Evolutionary conservation across 371 early-diverging fungal genomes (phyloP).

Genomic region (Phascolomyces articulosus): DNA sequence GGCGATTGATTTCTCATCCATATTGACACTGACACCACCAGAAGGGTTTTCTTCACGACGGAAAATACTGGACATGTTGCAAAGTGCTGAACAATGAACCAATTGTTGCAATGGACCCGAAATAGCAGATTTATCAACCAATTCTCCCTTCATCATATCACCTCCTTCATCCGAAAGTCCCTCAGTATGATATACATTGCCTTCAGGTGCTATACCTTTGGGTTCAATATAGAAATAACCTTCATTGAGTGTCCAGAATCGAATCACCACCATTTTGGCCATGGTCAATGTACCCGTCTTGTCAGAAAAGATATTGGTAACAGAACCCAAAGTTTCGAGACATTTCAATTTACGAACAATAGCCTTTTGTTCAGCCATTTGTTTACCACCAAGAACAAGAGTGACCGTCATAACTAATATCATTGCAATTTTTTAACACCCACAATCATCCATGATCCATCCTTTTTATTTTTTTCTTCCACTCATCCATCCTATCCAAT

Average conservation of each 20-base stretch:
- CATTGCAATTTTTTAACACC: no score
- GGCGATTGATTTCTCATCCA: conserved; percentile 22
- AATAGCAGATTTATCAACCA: conserved; percentile 20
- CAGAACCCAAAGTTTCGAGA: conserved; percentile 86
- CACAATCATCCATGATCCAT: no score
- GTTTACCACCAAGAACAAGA: conserved; percentile 86
- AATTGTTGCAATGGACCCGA: conserved; percentile 19
- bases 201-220: conserved; percentile 64
- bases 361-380: conserved; percentile 80
- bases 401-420: conserved; percentile 77
- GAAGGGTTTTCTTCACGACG: conserved; percentile 11
- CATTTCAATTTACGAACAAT: conserved; percentile 34
- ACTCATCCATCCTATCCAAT: no score
- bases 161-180: conserved; percentile 4
- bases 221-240: conserved; percentile 64
- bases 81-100: conserved; percentile 49
- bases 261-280: conserved; percentile 44
- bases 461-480: no score
- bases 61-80: conserved; percentile 61
- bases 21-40: conserved; percentile 21
- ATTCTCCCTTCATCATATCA: background rate
- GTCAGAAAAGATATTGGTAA: conserved; percentile 91
- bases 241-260: conserved; percentile 66
- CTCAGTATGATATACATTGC: conserved; percentile 48
- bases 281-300: conserved; percentile 69